Percentiles rank a stretch among this genome's conserved stretches.
Evolutionary conservation across 768 basidiomycete genomes (phyloP).

Genomic region (Leucogyrophana mollusca): DNA sequence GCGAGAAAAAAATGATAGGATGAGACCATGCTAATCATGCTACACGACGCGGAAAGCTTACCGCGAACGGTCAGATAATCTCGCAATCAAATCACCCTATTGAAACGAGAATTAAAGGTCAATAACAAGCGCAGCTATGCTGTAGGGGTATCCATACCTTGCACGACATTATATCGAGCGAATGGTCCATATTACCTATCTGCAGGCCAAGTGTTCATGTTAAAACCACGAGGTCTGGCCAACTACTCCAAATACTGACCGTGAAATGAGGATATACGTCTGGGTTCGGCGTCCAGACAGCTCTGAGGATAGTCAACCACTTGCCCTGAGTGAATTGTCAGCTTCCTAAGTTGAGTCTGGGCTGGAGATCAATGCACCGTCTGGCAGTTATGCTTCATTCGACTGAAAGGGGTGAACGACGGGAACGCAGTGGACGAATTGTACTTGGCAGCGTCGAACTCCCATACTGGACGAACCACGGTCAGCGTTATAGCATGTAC

Average conservation of each 20-base stretch:
- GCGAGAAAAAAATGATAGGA: background rate
- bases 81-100: constrained; percentile 72
- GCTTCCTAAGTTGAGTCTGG: background rate
- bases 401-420: constrained; percentile 60
- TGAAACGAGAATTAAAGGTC: background rate
- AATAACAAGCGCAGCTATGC: background rate
- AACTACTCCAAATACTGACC: too few species aligned
- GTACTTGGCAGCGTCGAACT: constrained; percentile 54
- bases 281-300: constrained; percentile 77
- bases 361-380: constrained; percentile 46
- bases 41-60: constrained; percentile 31
- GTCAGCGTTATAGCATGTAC: too few species aligned
- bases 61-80: constrained; percentile 56
- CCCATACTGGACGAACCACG: constrained; percentile 81
- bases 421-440: constrained; percentile 49
- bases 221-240: too few species aligned
- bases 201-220: constrained; percentile 26
- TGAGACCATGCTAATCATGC: too few species aligned
- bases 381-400: constrained; percentile 73
- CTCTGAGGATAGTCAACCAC: constrained; percentile 78
- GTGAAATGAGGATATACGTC: constrained; percentile 84
- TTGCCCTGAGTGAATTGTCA: constrained; percentile 50
- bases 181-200: constrained; percentile 81
- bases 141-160: constrained; percentile 42
- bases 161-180: constrained; percentile 69